Evolutionary conservation across 2,329 filamentous ascomycete species (phyloP).

Genomic region (Trichoderma cornu-damae): DNA sequence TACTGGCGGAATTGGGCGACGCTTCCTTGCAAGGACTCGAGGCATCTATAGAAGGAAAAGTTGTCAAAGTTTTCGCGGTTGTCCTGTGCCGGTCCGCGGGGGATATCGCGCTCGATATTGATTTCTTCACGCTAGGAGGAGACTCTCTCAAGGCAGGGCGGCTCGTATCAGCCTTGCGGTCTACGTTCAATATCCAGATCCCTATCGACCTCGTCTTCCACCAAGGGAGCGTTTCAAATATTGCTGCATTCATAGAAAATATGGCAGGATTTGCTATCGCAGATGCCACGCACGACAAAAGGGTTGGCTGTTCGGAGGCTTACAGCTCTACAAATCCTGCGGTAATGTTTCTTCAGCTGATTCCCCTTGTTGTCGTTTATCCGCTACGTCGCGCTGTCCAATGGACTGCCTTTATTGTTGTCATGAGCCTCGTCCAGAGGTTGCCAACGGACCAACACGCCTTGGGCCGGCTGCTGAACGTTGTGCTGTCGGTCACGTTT

Average conservation of each 20-base stretch:
- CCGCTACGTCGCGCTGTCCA: conserved; percentile 47
- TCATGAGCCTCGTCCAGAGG: conserved; percentile 37
- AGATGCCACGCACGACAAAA: conserved; percentile 15
- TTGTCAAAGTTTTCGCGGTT: conserved; percentile 42
- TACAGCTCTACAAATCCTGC: conserved; percentile 47
- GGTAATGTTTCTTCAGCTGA: conserved; percentile 46
- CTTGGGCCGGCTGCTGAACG: conserved; percentile 44
- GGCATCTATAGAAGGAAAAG: conserved; percentile 33
- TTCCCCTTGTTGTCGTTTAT: conserved; percentile 46
- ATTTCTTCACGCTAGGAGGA: conserved; percentile 51
- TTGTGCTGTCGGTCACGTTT: conserved; percentile 42
- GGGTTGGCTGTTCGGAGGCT: conserved; percentile 36
- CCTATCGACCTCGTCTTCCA: conserved; percentile 50
- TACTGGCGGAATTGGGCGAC: conserved; percentile 27
- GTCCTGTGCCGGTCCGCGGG: conserved; percentile 38
- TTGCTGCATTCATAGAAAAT: conserved; percentile 38
- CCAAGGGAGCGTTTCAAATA: conserved; percentile 39
- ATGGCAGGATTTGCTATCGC: conserved; percentile 17
- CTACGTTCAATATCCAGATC: conserved; percentile 44
- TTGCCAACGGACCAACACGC: conserved; percentile 38
- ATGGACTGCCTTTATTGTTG: conserved; percentile 49
- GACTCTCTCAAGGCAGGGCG: conserved; percentile 51
- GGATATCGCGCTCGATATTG: conserved; percentile 38
- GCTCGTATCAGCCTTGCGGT: conserved; percentile 47
- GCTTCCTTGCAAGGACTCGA: conserved; percentile 24